phyloP scores from a whole-genome alignment of 441 rosid species.

The Rhodomyrtus psidioides region DNA sequence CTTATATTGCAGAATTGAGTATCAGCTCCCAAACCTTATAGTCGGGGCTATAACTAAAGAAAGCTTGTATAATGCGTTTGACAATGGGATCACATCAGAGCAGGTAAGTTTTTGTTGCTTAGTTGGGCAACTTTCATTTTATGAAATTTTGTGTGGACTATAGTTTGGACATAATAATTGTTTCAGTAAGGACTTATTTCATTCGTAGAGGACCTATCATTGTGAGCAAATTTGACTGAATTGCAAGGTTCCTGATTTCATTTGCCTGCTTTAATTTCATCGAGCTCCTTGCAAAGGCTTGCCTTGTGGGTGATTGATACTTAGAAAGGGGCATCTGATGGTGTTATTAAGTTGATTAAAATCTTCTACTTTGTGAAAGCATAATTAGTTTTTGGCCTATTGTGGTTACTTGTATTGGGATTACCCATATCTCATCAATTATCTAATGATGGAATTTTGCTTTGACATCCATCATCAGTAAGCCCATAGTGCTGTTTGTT shows the following conservation, averaged over 20 bases:
- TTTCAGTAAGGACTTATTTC: background rate
- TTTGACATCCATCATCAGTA: background rate
- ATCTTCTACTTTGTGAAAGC: background rate
- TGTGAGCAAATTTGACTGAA: background rate
- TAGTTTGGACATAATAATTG: background rate
- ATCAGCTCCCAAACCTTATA: slow-evolving; percentile 92
- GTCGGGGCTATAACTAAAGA: slow-evolving; percentile 88
- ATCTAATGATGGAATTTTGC: background rate
- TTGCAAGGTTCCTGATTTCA: background rate
- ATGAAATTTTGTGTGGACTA: background rate
- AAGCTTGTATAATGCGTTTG: slow-evolving; percentile 82
- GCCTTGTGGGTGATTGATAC: background rate
- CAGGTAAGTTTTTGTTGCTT: slow-evolving; percentile 37
- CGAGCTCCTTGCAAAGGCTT: background rate
- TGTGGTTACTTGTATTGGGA: background rate
- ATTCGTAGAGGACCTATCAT: background rate
- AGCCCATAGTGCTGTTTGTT: background rate
- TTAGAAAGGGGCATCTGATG: background rate
- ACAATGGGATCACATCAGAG: slow-evolving; percentile 84
- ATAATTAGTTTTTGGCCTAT: background rate
- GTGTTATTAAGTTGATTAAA: background rate
- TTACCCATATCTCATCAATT: background rate
- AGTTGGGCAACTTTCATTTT: background rate
- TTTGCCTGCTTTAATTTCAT: background rate
- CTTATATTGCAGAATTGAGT: slow-evolving; percentile 63